Conservation (phyloP, 2,329 filamentous ascomycete species). For the Podosphaera leucotricha region DNA sequence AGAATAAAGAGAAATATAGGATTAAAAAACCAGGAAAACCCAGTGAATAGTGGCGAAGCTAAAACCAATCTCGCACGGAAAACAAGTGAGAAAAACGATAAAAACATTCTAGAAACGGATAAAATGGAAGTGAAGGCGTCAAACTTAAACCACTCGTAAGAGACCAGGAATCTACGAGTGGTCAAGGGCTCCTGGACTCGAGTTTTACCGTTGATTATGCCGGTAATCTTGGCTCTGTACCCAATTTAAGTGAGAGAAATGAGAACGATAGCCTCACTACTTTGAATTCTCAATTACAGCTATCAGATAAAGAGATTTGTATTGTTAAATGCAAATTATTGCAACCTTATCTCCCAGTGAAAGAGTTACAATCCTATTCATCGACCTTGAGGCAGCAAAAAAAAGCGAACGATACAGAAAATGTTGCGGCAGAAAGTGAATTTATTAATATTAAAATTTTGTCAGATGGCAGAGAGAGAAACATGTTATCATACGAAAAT, state of each 20-base stretch:
- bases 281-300: background rate
- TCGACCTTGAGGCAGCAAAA: background rate
- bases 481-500: background rate
- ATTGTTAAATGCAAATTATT: background rate
- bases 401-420: background rate
- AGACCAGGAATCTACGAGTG: slow-evolving; percentile 17
- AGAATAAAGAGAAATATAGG: background rate
- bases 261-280: background rate
- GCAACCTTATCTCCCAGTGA: background rate
- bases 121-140: slow-evolving; percentile 2
- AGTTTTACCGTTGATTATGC: slow-evolving; percentile 1
- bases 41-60: background rate
- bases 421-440: background rate
- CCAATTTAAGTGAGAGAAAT: background rate
- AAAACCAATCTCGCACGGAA: background rate
- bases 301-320: background rate
- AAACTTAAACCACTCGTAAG: slow-evolving; percentile 17
- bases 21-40: background rate
- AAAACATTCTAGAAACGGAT: background rate
- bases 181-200: slow-evolving; percentile 13
- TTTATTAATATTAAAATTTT: background rate
- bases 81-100: background rate
- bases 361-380: background rate
- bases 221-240: background rate
- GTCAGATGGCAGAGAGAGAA: background rate